Percentiles rank a stretch among this genome's conserved stretches.
Evolutionary conservation across 2,329 filamentous ascomycete species (phyloP).

Genomic region (Botryotinia narcissicola): DNA sequence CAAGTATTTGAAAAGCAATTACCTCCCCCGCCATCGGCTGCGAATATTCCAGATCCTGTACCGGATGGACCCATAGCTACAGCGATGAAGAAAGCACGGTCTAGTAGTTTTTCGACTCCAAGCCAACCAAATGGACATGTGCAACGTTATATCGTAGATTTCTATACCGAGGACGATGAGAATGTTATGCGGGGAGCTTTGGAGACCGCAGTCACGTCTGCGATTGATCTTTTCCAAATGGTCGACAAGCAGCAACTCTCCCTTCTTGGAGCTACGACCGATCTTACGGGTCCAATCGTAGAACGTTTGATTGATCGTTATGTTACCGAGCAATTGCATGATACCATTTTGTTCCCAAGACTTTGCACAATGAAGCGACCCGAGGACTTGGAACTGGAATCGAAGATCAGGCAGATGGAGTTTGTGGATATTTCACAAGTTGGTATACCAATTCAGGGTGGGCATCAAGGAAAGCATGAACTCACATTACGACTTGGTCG

Average conservation of each 20-base stretch:
- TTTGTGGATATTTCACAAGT: conserved; percentile 93
- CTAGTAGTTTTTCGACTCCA: conserved; percentile 45
- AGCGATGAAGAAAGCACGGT: conserved; percentile 55
- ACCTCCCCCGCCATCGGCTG: conserved; percentile 67
- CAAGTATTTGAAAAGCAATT: conserved; percentile 81
- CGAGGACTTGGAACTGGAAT: conserved; percentile 85
- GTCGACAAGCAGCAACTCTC: conserved; percentile 96
- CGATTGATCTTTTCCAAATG: conserved; percentile 92
- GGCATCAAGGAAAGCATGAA: conserved; percentile 74
- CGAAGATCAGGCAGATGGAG: conserved; percentile 88
- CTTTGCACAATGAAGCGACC: conserved; percentile 73
- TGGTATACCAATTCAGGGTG: conserved; percentile 80
- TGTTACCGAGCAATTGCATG: conserved; percentile 88
- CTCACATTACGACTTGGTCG: conserved; percentile 72
- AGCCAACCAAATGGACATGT: conserved; percentile 41
- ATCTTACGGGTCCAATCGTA: conserved; percentile 86
- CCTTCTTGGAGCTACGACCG: conserved; percentile 85
- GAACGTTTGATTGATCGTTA: conserved; percentile 95
- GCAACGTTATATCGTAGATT: conserved; percentile 46
- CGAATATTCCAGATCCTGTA: conserved; percentile 56
- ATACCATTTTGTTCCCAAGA: conserved; percentile 76
- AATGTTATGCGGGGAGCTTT: conserved; percentile 83
- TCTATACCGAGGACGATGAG: conserved; percentile 85
- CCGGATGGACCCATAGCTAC: conserved; percentile 56
- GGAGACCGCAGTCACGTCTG: conserved; percentile 87